Percentiles rank a stretch among this genome's conserved stretches.
Evolutionary conservation across 169 alveolate genomes (phyloP).

Genomic region (Eimeria maxima): DNA sequence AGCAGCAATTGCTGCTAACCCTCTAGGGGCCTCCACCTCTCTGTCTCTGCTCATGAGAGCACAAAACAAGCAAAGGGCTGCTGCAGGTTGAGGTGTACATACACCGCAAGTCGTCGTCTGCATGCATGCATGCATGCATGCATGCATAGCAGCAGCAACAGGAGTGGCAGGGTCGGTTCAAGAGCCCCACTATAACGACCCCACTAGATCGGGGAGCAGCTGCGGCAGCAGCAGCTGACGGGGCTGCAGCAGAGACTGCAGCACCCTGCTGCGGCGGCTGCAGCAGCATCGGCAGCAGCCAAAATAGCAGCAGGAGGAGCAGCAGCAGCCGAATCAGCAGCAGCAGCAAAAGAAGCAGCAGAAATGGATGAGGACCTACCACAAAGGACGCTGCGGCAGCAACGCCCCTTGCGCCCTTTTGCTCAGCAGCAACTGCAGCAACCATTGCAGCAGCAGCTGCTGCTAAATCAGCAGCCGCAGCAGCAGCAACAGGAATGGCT

Average conservation of each 20-base stretch:
- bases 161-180: neutral
- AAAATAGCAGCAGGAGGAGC: neutral
- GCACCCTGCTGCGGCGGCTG: neutral
- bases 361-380: constrained; percentile 47
- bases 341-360: neutral
- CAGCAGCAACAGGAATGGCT: neutral
- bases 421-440: constrained; percentile 1
- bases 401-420: constrained; percentile 6
- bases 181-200: neutral
- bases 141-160: neutral
- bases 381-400: constrained; percentile 61
- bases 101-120: neutral
- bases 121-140: too few species aligned
- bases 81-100: constrained; percentile 7
- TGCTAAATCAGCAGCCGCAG: neutral
- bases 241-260: constrained; percentile 8
- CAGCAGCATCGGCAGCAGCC: neutral
- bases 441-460: constrained; percentile 20
- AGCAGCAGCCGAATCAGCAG: constrained; percentile 22
- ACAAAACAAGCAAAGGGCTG: neutral
- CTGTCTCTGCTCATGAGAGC: neutral
- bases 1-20: neutral
- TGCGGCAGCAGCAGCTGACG: neutral
- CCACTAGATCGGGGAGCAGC: neutral
- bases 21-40: neutral